Conservation (phyloP, 2,329 filamentous ascomycete genomes). For the Lasiodiplodia sp. region DNA sequence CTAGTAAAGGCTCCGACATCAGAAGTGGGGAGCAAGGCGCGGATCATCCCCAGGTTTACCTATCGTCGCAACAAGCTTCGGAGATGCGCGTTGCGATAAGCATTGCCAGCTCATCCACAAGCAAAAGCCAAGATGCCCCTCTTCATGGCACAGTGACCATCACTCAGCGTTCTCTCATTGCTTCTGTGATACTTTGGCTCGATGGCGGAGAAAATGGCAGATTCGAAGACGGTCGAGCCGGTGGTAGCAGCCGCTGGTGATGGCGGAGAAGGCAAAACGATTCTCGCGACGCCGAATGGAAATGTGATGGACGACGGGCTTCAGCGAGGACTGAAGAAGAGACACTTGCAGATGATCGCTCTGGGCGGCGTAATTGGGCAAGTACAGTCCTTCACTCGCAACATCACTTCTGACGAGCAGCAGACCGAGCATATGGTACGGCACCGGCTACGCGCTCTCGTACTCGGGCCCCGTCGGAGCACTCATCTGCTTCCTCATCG, state of each 20-base stretch:
- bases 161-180: too few relatives aligned
- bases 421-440: constrained; percentile 29
- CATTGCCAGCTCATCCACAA: too few relatives aligned
- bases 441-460: constrained; percentile 2
- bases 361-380: constrained; percentile 49
- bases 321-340: constrained; percentile 52
- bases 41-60: too few relatives aligned
- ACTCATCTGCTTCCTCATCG: constrained; percentile 20
- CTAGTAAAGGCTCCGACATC: too few relatives aligned
- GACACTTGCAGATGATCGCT: constrained; percentile 67
- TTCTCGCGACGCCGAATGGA: background rate
- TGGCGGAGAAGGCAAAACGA: background rate
- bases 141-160: too few relatives aligned
- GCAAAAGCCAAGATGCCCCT: too few relatives aligned
- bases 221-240: background rate
- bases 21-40: too few relatives aligned
- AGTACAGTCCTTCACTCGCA: background rate
- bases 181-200: too few relatives aligned
- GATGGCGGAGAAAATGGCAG: background rate
- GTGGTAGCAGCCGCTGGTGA: background rate
- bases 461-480: constrained; percentile 1
- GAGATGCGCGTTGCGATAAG: too few relatives aligned
- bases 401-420: background rate
- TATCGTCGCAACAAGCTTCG: too few relatives aligned
- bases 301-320: constrained; percentile 24